Evolutionary conservation across 1,284 basidiomycete species (phyloP).

Genomic region (Ceratorhiza oryzae-sativae): DNA sequence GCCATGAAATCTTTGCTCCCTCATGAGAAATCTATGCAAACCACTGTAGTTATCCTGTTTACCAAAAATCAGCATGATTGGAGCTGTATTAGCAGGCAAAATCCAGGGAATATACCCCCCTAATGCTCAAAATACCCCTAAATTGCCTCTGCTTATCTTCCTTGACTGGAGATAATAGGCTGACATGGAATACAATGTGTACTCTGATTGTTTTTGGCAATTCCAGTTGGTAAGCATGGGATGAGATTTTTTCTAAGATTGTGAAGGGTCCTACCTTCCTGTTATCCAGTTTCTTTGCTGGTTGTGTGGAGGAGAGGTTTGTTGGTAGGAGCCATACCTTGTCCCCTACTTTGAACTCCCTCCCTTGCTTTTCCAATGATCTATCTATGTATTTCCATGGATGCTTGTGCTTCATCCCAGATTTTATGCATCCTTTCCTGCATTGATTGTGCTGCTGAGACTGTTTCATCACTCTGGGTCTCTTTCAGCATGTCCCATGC

Average conservation of each 20-base stretch:
- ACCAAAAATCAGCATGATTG: too few relatives aligned
- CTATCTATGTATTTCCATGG: too few relatives aligned
- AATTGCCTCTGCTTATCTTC: neutral
- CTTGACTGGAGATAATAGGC: neutral
- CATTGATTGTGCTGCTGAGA: too few relatives aligned
- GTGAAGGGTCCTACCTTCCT: constrained; percentile 45
- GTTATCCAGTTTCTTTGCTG: constrained; percentile 45
- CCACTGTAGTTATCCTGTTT: too few relatives aligned
- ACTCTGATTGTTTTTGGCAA: constrained; percentile 25
- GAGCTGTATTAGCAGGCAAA: too few relatives aligned
- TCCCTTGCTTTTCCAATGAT: constrained; percentile 40
- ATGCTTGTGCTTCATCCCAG: too few relatives aligned
- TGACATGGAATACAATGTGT: constrained; percentile 38
- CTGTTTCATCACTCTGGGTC: too few relatives aligned
- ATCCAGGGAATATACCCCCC: neutral
- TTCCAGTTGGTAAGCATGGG: constrained; percentile 33
- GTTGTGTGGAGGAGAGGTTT: constrained; percentile 44
- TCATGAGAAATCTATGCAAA: too few relatives aligned
- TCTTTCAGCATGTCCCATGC: too few relatives aligned
- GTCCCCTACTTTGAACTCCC: constrained; percentile 44
- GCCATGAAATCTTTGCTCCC: too few relatives aligned
- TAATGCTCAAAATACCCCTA: neutral
- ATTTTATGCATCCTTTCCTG: too few relatives aligned
- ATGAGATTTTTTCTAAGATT: constrained; percentile 31
- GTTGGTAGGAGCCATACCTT: constrained; percentile 42